Percentiles rank a stretch among this genome's conserved stretches.
Conservation (phyloP, 1,284 basidiomycete genomes). For the Schizopora paradoxa region DNA sequence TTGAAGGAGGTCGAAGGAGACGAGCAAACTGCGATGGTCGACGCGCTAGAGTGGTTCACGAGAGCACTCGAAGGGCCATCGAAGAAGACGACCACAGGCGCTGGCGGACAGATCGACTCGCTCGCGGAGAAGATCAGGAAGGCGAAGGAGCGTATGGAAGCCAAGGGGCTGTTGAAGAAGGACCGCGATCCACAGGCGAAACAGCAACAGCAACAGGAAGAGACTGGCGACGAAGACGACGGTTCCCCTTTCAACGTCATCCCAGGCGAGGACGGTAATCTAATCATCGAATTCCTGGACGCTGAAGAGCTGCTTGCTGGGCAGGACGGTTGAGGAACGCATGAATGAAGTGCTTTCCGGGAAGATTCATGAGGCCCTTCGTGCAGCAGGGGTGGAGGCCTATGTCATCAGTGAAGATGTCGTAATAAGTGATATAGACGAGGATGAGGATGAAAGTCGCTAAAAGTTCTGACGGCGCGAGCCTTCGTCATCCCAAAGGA, state of each 20-base stretch:
- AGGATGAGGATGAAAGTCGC: too few relatives aligned
- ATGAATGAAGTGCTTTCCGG: slow-evolving; percentile 21
- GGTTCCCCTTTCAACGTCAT: slow-evolving; percentile 36
- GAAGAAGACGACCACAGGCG: not conserved
- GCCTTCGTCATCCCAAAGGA: too few relatives aligned
- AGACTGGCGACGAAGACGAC: slow-evolving; percentile 26
- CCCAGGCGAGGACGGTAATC: slow-evolving; percentile 42
- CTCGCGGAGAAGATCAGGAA: too few relatives aligned
- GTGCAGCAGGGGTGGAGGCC: slow-evolving; percentile 41
- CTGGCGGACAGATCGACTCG: too few relatives aligned
- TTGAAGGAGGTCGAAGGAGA: slow-evolving; percentile 22
- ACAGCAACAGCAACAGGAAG: slow-evolving; percentile 35
- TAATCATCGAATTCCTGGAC: slow-evolving; percentile 54
- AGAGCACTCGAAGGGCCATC: too few relatives aligned
- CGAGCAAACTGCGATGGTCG: slow-evolving; percentile 17
- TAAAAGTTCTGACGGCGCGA: too few relatives aligned
- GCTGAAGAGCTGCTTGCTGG: slow-evolving; percentile 36
- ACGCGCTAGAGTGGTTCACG: too few relatives aligned
- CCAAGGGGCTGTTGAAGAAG: not conserved
- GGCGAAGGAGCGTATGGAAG: not conserved
- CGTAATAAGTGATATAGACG: too few relatives aligned
- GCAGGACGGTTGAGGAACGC: slow-evolving; percentile 28
- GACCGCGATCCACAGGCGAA: slow-evolving; percentile 19
- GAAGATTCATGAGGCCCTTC: slow-evolving; percentile 30
- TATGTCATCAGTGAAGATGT: too few relatives aligned